Percentiles rank a stretch among this genome's conserved stretches.
Evolutionary conservation across 2,329 filamentous ascomycete genomes (phyloP).

Genomic region (Venturia nashicola): DNA sequence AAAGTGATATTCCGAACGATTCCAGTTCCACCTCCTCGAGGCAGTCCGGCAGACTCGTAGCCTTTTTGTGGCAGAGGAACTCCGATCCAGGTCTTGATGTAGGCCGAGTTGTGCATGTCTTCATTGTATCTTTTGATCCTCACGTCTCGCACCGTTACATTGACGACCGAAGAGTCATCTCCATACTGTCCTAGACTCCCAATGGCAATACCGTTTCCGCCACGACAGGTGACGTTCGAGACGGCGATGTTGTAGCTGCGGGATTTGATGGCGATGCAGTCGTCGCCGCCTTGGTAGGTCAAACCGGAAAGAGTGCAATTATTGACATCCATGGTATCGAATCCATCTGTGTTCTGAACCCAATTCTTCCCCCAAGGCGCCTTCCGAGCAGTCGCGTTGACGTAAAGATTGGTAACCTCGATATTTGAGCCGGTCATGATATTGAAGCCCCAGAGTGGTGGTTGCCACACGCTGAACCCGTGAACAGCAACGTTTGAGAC

Average conservation of each 20-base stretch:
- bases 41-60: constrained; percentile 38
- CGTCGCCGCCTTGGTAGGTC: constrained; percentile 44
- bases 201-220: constrained; percentile 40
- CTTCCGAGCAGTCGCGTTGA: constrained; percentile 37
- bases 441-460: constrained; percentile 42
- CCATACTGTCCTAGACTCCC: constrained; percentile 44
- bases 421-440: constrained; percentile 47
- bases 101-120: constrained; percentile 36
- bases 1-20: constrained; percentile 38
- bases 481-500: constrained; percentile 41
- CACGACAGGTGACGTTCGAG: constrained; percentile 42
- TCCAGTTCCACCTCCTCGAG: constrained; percentile 44
- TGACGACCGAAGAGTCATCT: constrained; percentile 39
- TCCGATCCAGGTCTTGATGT: constrained; percentile 47
- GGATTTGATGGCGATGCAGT: constrained; percentile 51
- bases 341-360: constrained; percentile 47
- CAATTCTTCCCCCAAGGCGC: constrained; percentile 41
- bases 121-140: constrained; percentile 32
- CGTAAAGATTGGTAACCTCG: constrained; percentile 37
- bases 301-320: constrained; percentile 40
- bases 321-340: constrained; percentile 42
- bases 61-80: constrained; percentile 29
- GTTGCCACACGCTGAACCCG: constrained; percentile 39
- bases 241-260: constrained; percentile 46
- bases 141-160: constrained; percentile 37